Percentiles rank a stretch among this genome's conserved stretches.
phyloP scores from a whole-genome alignment of 345 rosid species.

The Bruguiera sexangula region DNA sequence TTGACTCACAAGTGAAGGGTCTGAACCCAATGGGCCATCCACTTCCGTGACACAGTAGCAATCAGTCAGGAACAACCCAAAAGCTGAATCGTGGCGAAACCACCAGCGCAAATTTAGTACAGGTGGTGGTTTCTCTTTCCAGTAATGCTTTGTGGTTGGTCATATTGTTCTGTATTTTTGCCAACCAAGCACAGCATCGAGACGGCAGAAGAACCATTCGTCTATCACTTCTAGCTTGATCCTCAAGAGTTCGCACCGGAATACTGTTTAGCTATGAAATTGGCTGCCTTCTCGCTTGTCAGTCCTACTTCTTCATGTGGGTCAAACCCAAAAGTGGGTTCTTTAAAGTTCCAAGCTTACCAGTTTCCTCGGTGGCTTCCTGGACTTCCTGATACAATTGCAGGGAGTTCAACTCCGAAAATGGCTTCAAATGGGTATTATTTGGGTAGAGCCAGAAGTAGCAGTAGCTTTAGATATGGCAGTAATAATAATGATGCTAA shows the following conservation, averaged over 20 bases:
- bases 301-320: background rate
- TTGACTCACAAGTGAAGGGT: background rate
- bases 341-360: slow-evolving; percentile 5
- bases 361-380: background rate
- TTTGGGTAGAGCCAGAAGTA: slow-evolving; percentile 11
- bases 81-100: slow-evolving; percentile 34
- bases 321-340: background rate
- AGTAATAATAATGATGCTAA: background rate
- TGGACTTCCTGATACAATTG: background rate
- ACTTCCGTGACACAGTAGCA: no score
- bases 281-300: slow-evolving; percentile 6
- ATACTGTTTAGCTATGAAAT: slow-evolving; percentile 14
- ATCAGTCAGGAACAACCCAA: slow-evolving; percentile 1
- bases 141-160: background rate
- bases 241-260: background rate
- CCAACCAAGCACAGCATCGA: background rate
- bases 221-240: background rate
- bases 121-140: background rate
- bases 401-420: slow-evolving; percentile 1
- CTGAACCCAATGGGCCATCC: background rate
- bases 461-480: slow-evolving; percentile 9
- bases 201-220: no score
- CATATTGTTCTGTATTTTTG: background rate
- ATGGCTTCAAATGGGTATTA: slow-evolving; percentile 39
- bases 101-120: slow-evolving; percentile 11